phyloP scores from a whole-genome alignment of 768 basidiomycete genomes.

The Leccinellum albellum region DNA sequence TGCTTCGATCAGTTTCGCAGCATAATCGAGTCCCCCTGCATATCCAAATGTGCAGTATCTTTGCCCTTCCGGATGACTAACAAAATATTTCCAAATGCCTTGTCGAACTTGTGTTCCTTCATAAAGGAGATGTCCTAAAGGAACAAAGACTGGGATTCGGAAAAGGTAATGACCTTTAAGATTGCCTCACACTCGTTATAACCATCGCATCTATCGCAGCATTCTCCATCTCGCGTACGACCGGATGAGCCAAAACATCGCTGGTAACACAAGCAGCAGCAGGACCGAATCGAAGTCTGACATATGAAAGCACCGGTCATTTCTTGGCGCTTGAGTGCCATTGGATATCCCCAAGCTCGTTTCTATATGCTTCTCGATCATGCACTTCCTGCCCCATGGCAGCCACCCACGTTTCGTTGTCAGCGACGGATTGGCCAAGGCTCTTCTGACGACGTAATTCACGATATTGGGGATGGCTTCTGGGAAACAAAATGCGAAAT shows the following conservation, averaged over 20 bases:
- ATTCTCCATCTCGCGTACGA: neutral
- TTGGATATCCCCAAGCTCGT: neutral
- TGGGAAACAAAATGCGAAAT: neutral
- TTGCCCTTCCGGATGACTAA: neutral
- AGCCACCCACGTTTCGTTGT: neutral
- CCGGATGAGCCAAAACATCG: neutral
- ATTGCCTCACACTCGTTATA: neutral
- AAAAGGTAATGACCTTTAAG: neutral
- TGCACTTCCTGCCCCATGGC: neutral
- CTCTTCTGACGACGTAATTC: neutral
- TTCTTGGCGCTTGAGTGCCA: neutral
- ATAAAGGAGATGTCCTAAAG: neutral
- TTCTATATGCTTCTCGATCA: neutral
- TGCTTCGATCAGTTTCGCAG: neutral
- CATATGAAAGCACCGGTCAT: neutral
- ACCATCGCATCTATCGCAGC: neutral
- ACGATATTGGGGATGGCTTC: neutral
- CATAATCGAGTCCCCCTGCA: neutral
- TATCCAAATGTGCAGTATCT: neutral
- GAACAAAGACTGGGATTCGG: neutral
- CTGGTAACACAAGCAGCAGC: neutral
- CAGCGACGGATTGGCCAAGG: neutral
- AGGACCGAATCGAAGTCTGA: neutral
- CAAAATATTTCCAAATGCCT: neutral
- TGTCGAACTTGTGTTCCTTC: neutral